phyloP scores from a whole-genome alignment of 1,284 basidiomycete genomes.

The Rhodotorula sp. region DNA sequence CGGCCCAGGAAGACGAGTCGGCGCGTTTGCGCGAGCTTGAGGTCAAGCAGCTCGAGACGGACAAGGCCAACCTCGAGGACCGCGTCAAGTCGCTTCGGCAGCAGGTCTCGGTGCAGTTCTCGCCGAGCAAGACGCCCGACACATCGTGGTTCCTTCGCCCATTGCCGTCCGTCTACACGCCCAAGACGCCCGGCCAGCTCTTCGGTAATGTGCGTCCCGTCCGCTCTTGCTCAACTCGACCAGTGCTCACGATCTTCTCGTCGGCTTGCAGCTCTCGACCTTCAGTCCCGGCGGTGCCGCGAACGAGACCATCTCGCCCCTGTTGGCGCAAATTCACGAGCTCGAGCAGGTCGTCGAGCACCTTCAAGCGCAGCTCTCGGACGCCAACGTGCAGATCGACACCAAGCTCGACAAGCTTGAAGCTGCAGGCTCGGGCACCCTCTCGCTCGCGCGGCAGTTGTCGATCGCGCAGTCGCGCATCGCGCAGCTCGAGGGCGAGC shows the following conservation, averaged over 20 bases:
- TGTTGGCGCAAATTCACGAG: slow-evolving; percentile 53
- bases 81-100: slow-evolving; percentile 60
- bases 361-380: slow-evolving; percentile 66
- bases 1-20: slow-evolving; percentile 55
- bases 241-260: slow-evolving; percentile 43
- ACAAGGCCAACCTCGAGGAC: slow-evolving; percentile 71
- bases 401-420: slow-evolving; percentile 79
- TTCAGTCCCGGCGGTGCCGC: slow-evolving; percentile 34
- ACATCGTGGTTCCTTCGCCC: slow-evolving; percentile 42
- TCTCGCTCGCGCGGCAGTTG: slow-evolving; percentile 59
- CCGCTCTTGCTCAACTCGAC: slow-evolving; percentile 61
- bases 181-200: slow-evolving; percentile 60
- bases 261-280: slow-evolving; percentile 24
- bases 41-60: slow-evolving; percentile 71
- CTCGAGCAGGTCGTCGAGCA: slow-evolving; percentile 47
- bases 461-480: slow-evolving; percentile 67
- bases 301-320: slow-evolving; percentile 46
- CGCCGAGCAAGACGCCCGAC: slow-evolving; percentile 49
- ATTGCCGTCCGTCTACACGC: slow-evolving; percentile 55
- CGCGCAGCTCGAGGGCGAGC: slow-evolving; percentile 64
- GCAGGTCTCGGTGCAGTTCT: slow-evolving; percentile 46
- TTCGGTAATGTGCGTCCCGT: slow-evolving; percentile 66
- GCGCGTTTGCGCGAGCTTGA: slow-evolving; percentile 70
- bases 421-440: slow-evolving; percentile 67
- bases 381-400: slow-evolving; percentile 77